phyloP scores from a whole-genome alignment of 2,329 filamentous ascomycete genomes.

The Aspergillus pseudoterreus region DNA sequence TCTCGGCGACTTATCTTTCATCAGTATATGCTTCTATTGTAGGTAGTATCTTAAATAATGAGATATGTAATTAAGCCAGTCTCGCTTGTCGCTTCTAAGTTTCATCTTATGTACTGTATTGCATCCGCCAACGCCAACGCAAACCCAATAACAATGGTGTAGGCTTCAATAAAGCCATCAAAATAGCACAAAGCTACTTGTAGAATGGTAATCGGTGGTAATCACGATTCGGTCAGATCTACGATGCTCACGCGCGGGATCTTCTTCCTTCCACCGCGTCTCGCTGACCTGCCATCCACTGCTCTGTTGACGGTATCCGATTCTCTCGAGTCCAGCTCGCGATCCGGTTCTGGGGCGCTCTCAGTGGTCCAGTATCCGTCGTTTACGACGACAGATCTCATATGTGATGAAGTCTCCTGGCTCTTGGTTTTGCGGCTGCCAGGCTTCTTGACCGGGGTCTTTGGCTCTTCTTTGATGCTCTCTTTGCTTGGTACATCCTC shows the following conservation, averaged over 20 bases:
- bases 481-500: background rate
- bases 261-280: slow-evolving; percentile 24
- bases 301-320: background rate
- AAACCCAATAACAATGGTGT: too few relatives aligned
- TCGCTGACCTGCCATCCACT: background rate
- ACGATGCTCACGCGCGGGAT: slow-evolving; percentile 33
- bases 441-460: background rate
- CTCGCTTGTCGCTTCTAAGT: too few relatives aligned
- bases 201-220: background rate
- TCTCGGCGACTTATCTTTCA: too few relatives aligned
- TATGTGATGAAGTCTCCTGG: slow-evolving; percentile 3
- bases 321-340: slow-evolving; percentile 6
- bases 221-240: slow-evolving; percentile 21
- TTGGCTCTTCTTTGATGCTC: background rate
- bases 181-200: background rate
- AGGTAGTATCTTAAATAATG: background rate
- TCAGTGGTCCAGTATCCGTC: slow-evolving; percentile 12
- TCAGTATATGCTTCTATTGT: too few relatives aligned
- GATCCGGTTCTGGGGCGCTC: slow-evolving; percentile 2
- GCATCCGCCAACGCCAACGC: background rate
- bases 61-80: background rate
- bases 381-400: slow-evolving; percentile 11
- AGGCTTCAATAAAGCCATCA: background rate
- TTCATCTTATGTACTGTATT: background rate
- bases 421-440: background rate